These are phyloP conservation scores for Piedraia hortae DNA, from an alignment of 2,329 filamentous ascomycete genomes.

Conservation along the genomic window DNA sequence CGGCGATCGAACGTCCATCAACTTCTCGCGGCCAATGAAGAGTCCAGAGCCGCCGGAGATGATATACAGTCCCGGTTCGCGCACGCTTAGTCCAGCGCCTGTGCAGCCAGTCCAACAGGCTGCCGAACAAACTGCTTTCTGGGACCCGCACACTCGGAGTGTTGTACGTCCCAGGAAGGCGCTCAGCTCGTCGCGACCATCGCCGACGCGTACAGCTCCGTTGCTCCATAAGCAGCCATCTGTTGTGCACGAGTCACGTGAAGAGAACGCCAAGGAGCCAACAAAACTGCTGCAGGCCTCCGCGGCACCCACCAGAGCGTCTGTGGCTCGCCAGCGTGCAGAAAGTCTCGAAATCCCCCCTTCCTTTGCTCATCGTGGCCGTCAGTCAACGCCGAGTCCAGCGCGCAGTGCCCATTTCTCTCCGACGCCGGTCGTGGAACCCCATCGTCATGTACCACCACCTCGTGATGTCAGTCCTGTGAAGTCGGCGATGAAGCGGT, in stretches of 20 bases:
- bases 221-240: conserved; percentile 11
- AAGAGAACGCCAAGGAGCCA: conserved; percentile 5
- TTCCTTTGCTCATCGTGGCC: conserved; percentile 3
- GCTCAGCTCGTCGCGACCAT: conserved; percentile 6
- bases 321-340: conserved; percentile 7
- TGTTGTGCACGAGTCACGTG: conserved; percentile 10
- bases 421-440: conserved; percentile 25
- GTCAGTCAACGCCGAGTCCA: conserved; percentile 26
- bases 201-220: conserved; percentile 4
- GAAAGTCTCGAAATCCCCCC: conserved; percentile 11
- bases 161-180: conserved; percentile 8
- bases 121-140: conserved; percentile 6
- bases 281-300: conserved; percentile 3
- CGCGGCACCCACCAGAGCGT: conserved; percentile 6
- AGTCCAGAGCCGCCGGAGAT: conserved; percentile 3
- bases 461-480: conserved; percentile 44
- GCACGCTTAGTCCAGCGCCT: too few relatives aligned
- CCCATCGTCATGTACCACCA: conserved; percentile 39
- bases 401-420: conserved; percentile 40
- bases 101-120: conserved; percentile 3
- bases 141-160: conserved; percentile 9
- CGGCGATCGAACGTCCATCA: conserved; percentile 14
- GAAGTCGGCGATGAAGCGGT: conserved; percentile 49
- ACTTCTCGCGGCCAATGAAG: conserved; percentile 28
- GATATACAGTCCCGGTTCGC: conserved; percentile 1